phyloP scores from a whole-genome alignment of 495 filamentous ascomycete species.

The Hypoxylon cercidicola region DNA sequence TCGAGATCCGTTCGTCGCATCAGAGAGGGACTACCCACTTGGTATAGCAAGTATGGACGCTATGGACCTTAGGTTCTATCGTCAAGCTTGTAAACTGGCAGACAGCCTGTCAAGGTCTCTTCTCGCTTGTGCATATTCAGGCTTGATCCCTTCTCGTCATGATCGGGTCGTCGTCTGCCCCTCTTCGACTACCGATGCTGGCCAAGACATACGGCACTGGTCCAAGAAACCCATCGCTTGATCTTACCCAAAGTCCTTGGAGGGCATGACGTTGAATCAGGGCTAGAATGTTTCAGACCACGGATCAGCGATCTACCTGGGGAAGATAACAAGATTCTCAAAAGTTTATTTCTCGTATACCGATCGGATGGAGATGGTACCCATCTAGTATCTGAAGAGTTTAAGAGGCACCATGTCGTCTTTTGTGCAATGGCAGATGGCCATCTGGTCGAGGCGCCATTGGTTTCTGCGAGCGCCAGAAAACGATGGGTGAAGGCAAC shows the following conservation, averaged over 20 bases:
- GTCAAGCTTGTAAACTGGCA: neutral
- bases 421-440: constrained; percentile 1
- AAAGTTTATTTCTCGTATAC: constrained; percentile 26
- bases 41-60: constrained; percentile 21
- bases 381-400: constrained; percentile 1
- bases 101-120: constrained; percentile 6
- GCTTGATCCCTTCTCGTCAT: neutral
- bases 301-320: constrained; percentile 30
- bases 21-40: constrained; percentile 23
- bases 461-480: constrained; percentile 5
- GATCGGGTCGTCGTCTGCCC: constrained; percentile 2
- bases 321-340: constrained; percentile 20
- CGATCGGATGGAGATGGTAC: constrained; percentile 3
- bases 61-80: constrained; percentile 12
- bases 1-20: constrained; percentile 14
- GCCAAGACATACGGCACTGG: constrained; percentile 7
- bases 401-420: neutral
- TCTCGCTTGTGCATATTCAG: constrained; percentile 5
- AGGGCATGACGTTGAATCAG: constrained; percentile 20
- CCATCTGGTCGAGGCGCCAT: neutral
- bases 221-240: neutral
- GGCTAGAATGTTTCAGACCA: constrained; percentile 10
- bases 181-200: constrained; percentile 4
- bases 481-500: constrained; percentile 1
- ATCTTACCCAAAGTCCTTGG: neutral